Evolutionary conservation across 2,329 filamentous ascomycete genomes (phyloP).

Genomic region (Aspergillus udagawae): DNA sequence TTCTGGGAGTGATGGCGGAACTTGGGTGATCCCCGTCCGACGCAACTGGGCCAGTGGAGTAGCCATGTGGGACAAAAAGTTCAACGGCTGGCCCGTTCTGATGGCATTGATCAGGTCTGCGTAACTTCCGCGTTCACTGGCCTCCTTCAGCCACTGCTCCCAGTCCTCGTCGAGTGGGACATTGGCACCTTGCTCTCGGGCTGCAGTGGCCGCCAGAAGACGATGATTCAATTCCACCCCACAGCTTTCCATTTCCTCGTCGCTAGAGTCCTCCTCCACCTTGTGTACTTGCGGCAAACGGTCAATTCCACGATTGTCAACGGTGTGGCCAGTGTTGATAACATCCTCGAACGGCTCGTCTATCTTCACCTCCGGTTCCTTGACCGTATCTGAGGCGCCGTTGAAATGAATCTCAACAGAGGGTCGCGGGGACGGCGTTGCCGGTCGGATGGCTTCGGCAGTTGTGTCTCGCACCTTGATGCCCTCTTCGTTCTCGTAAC

Average conservation of each 20-base stretch:
- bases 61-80: conserved; percentile 24
- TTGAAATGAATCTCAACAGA: conserved; percentile 31
- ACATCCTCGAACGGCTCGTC: conserved; percentile 22
- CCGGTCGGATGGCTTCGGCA: conserved; percentile 52
- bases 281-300: conserved; percentile 19
- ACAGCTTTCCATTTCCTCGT: conserved; percentile 48
- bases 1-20: conserved; percentile 17
- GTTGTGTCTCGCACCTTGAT: conserved; percentile 59
- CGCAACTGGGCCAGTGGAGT: conserved; percentile 13
- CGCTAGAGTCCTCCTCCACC: conserved; percentile 41
- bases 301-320: conserved; percentile 22
- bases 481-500: conserved; percentile 53
- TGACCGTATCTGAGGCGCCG: conserved; percentile 19
- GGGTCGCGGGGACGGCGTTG: conserved; percentile 40
- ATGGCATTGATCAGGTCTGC: conserved; percentile 39
- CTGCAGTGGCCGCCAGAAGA: conserved; percentile 50
- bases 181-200: conserved; percentile 46
- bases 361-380: conserved; percentile 19
- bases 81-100: conserved; percentile 32
- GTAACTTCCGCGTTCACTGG: conserved; percentile 47
- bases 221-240: conserved; percentile 51
- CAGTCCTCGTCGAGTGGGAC: conserved; percentile 46
- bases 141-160: conserved; percentile 58
- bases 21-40: conserved; percentile 15
- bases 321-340: conserved; percentile 19